These are phyloP conservation scores for Prunus fruticosa DNA, from an alignment of 306 rosid species.

Conservation along the genomic window DNA sequence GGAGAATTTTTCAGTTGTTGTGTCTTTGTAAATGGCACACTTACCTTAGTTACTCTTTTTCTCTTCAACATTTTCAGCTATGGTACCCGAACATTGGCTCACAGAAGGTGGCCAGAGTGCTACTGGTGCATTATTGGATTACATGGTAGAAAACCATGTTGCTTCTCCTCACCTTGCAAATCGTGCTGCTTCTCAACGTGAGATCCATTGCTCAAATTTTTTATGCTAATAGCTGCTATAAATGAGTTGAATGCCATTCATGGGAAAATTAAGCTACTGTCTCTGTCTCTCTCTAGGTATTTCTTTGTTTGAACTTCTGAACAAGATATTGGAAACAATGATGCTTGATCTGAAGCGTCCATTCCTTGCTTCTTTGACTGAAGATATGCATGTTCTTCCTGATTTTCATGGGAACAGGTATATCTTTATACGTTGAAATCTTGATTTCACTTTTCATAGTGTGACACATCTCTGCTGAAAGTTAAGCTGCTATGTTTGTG, in stretches of 20 bases:
- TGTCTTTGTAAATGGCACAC: constrained; percentile 20
- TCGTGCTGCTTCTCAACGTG: constrained; percentile 83
- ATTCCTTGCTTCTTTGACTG: constrained; percentile 79
- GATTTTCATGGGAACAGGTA: constrained; percentile 99
- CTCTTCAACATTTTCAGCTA: constrained; percentile 54
- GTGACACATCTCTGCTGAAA: constrained; percentile 21
- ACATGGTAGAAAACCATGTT: constrained; percentile 75
- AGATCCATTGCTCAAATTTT: constrained; percentile 18
- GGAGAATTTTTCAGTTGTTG: background rate
- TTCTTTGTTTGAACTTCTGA: constrained; percentile 79
- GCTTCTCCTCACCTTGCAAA: constrained; percentile 78
- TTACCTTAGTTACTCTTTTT: constrained; percentile 15
- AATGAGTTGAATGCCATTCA: background rate
- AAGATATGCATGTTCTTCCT: constrained; percentile 83
- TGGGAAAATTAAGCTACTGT: constrained; percentile 7
- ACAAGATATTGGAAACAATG: constrained; percentile 66
- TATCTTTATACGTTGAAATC: constrained; percentile 13
- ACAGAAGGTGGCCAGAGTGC: constrained; percentile 99
- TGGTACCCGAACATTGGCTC: constrained; percentile 95
- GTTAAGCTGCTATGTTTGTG: constrained; percentile 23
- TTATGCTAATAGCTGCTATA: constrained; percentile 4
- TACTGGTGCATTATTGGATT: constrained; percentile 94
- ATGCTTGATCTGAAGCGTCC: constrained; percentile 55
- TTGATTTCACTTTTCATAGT: constrained; percentile 18
- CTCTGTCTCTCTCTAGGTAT: constrained; percentile 40